Evolutionary conservation across 2,329 filamentous ascomycete species (phyloP), one percentile per base, ranked within the genome.

Genomic region (Nectriaceae sp.): DNA sequence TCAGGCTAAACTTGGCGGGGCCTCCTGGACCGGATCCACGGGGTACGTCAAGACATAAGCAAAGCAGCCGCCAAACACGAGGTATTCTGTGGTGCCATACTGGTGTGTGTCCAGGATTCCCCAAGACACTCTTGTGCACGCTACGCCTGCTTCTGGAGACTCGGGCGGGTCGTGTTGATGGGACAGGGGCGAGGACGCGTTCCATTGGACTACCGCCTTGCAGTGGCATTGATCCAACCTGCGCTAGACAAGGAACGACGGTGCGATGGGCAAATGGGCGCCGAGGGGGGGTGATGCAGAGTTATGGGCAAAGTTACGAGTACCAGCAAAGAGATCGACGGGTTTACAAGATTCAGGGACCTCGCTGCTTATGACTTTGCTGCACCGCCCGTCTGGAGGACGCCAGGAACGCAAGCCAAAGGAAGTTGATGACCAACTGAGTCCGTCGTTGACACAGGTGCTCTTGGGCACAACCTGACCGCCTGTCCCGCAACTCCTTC

Each of bases 121-220:
- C 63, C 62, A 62, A 62, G 57, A 61, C 60, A 57, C 15, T 42
- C 29, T 44, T 36, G 40, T 40, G 26, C 36, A 41, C 26, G 35
- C 33, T n/a, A 22, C 45, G 37, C 38, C 33, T 44, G 49, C 54
- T 46, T 49, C 51, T 46, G 55, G 56, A 63, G 54, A 56, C 54
- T 55, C 53, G 50, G 49, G 61, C 56, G 57, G 56, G 62, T 64
- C 63, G 45, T 55, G 61, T 64, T 57, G 59, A 63, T 61, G 53
- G 53, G 49, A 40, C 47, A 56, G 53, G 55, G 42, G 49, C 22
- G 38, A 41, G 22, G 44, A 41, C 50, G 42, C 38, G 45, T 46
- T 33, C 57, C 54, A 68, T 68, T 68, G 64, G 65, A 46, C 54
- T 29, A 46, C 47, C 44, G 41, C 41, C 43, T 58, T 40, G 45